Base-by-base conservation (phyloP, 192 early-diverging fungal genomes). In the Chytriomyces confervae region DNA sequence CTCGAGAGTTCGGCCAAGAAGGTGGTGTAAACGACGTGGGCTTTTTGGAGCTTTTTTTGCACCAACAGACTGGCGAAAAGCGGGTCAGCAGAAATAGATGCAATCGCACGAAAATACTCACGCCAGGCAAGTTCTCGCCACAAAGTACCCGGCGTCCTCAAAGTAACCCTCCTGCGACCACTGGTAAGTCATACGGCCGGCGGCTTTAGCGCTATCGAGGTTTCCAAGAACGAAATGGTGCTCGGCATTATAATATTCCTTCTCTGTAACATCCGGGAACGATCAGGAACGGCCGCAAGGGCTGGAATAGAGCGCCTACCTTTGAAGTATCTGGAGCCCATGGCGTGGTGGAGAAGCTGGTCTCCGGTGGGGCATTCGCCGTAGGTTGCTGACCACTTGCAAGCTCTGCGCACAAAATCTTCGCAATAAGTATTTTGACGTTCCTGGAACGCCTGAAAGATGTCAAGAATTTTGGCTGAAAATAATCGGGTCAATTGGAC, bases 211-310 rank as follows among this genome's bases (percentile, higher is more conserved):
- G 76, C 93, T 94, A 74, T 95, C 94, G 16, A 90, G 61, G 7
- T 93, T 93, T 51, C 96, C 96, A 29, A 94, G 89, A 51, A 95
- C 66, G 57, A 95, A 92, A 82, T 98, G 96, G 69, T 83, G 79
- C 79, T 98, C 96, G 60, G 96, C 95, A 64, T 93, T 89, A 72
- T 84, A 84, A 77, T 93, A 96, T 62, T 89, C 81, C 50, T 85
- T 87, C 61, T 94, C 94, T 89, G 77, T 71, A 18, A 24, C 61
- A 48, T 16, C 45, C 2, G 11, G 79, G 3, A 75, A 80, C 18
- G 27, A 13, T 65, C 27, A 13, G 13, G 16, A 89, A 61, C 75
- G 84, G 81, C 65, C 81, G 82, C 44, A 84, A 82, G 70, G 83
- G 77, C 36, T 23, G 20, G 29, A 20, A n/a, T 76, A 8, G 20